phyloP scores from a whole-genome alignment of 2,329 filamentous ascomycete genomes.

The Penicillium sp. region DNA sequence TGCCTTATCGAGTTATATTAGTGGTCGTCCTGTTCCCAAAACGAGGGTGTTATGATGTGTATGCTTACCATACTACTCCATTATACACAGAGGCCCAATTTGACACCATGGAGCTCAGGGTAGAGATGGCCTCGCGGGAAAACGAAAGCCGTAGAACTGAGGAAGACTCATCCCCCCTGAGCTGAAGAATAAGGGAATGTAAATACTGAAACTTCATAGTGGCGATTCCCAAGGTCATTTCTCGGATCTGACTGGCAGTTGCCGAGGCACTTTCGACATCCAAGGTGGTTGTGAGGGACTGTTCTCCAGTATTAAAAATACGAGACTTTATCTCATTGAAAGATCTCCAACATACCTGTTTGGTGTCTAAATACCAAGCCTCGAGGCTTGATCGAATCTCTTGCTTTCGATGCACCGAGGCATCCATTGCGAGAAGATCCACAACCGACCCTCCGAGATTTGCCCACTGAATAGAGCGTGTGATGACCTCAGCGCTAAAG shows the following conservation, averaged over 20 bases:
- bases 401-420: not conserved
- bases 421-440: not conserved
- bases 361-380: not conserved
- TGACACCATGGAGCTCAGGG: not conserved
- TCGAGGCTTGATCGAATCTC: not conserved
- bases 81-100: not conserved
- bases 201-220: not conserved
- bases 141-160: not conserved
- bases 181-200: not conserved
- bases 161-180: not conserved
- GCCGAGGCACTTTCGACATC: not conserved
- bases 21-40: rapidly evolving
- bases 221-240: not conserved
- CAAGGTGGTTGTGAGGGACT: not conserved
- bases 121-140: not conserved
- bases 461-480: not conserved
- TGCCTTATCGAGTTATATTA: not conserved
- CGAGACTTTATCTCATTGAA: not conserved
- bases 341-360: not conserved
- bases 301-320: not conserved
- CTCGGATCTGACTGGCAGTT: not conserved
- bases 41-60: not conserved
- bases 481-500: not conserved
- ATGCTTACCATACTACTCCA: not conserved
- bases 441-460: not conserved